Base-by-base conservation (phyloP, 108 stramenopile genomes). In the Discostella pseudostelligera region DNA sequence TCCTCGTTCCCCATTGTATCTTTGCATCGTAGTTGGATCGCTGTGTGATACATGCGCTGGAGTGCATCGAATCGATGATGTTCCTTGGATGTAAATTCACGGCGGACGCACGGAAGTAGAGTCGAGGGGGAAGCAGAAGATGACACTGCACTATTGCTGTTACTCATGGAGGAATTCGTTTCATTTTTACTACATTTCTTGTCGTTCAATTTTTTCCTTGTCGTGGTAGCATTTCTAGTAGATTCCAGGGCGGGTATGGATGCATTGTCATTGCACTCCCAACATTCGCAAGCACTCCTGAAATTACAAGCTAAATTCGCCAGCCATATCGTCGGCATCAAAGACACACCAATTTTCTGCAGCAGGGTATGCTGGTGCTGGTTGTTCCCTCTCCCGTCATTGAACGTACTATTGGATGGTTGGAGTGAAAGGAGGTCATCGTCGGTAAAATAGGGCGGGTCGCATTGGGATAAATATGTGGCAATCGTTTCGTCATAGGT, bases 31-130 rank as follows among this genome's bases (percentile, higher is more conserved):
- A 7, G 62, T 46, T 49, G 48, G 47, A 36, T 49, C 49, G 20
- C 62, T 48, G 26, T 63, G 62, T 63, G 62, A 63, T 63, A 63
- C 14, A 20, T 20, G 37, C 49, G 47, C 37, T 63, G 62, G 35
- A 63, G 21, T 36, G 17, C 35, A 49, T 63, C 62, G 21, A 63
- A 63, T 9, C 62, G 62, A 13, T 63, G 32, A 32, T 63, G 47
- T 35, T 63, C 62, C n/a, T 32, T 3, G 13, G 26, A 11, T 0
- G n/a, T 50, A 35, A 63, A 63, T 9, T 36, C 14, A 20, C 62
- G 62, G 9, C 47, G 62, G 32, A 32, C 5, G 32, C 32, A 32
- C 5, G 32, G 32, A 5, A 32, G 5, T 32, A 32, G 5, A 4
- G 5, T 4, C 5, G 3, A 5, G 32, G 32, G 5, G 3, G 32